Evolutionary conservation across 257 asterid genomes (phyloP), one percentile per base, ranked within the genome.

Genomic region (Coffea eugenioides): DNA sequence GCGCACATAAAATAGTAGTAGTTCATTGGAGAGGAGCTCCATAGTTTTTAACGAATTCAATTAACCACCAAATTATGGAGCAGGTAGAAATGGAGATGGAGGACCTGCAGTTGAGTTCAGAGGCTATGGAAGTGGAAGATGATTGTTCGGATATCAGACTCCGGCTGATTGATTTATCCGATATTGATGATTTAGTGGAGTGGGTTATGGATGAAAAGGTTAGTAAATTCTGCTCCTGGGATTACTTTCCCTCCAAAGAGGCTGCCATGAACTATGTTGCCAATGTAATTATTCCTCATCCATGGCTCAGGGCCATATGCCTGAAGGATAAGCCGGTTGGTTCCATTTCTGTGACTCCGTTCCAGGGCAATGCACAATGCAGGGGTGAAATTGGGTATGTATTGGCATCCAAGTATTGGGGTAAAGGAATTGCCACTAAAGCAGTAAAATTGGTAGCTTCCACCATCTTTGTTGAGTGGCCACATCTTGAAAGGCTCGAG

Each of bases 371-470:
- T 48, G 82, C 89, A 8, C 65, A n/a, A 0, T 89, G 96, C 80
- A 87, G 97, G 77, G 97, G 91, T 13, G 97, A 93, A 80, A 23
- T 94, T 10, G 98, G 97, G 46, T 91, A 89, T 82, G 85, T 82
- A 43, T 79, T 94, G 80, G 93, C 82, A 52, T 90, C 94, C 25
- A 91, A 88, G 64, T 86, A 88, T 61, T 93, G 97, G 97, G 98
- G 98, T 1, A 91, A 86, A 59, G 97, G 98, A 39, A 85, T 95
- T 18, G 94, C 90, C 13, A 90, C 97, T 0, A 77, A 73, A 85
- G 98, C 97, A 36, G 98, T 90, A 83, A 89, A 77, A 79, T 83
- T 88, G 91, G 97, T 89, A 81, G 94, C 93, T 67, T 49, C 84
- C 72, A 52, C 83, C 16, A 89, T 88, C 48, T 94, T 93, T 34